These are phyloP conservation scores for Besnoitia besnoiti DNA, from an alignment of 169 alveolate genomes.

Conservation along the genomic window DNA sequence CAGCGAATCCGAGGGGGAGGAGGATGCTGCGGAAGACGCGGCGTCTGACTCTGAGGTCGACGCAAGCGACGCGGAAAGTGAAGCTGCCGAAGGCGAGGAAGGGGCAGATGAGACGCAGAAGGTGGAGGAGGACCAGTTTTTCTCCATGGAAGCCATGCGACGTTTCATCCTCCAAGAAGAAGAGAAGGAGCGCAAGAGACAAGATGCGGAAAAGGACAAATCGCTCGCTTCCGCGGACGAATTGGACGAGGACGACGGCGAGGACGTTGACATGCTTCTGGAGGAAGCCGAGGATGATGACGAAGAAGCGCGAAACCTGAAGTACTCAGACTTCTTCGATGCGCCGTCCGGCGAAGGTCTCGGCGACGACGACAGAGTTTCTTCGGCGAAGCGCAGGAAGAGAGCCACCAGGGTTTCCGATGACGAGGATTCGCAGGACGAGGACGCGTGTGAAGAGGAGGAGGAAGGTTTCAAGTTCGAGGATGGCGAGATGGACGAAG, in stretches of 20 bases:
- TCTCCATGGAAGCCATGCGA: constrained; percentile 23
- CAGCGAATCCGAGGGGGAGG: background rate
- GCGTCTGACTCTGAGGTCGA: background rate
- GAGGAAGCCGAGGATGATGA: background rate
- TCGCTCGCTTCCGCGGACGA: background rate
- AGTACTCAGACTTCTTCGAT: constrained; percentile 19
- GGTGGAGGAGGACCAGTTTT: background rate
- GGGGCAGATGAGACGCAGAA: background rate
- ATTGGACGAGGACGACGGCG: background rate
- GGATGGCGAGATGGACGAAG: constrained; percentile 34
- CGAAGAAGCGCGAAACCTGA: constrained; percentile 6
- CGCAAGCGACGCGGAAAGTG: background rate
- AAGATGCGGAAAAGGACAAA: background rate
- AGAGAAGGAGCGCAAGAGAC: constrained; percentile 1
- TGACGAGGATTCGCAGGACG: constrained; percentile 38
- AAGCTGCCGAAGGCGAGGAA: background rate
- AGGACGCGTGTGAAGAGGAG: constrained; percentile 44
- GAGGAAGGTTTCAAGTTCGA: background rate
- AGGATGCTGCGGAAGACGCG: background rate
- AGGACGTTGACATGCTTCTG: background rate
- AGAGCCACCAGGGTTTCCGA: background rate
- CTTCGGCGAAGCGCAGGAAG: background rate
- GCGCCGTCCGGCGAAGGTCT: background rate
- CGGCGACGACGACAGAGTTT: background rate
- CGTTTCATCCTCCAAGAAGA: constrained; percentile 25